These are phyloP conservation scores for Suhomyces coccinellae DNA, from an alignment of 1,139 yeast genomes.

Conservation along the genomic window DNA sequence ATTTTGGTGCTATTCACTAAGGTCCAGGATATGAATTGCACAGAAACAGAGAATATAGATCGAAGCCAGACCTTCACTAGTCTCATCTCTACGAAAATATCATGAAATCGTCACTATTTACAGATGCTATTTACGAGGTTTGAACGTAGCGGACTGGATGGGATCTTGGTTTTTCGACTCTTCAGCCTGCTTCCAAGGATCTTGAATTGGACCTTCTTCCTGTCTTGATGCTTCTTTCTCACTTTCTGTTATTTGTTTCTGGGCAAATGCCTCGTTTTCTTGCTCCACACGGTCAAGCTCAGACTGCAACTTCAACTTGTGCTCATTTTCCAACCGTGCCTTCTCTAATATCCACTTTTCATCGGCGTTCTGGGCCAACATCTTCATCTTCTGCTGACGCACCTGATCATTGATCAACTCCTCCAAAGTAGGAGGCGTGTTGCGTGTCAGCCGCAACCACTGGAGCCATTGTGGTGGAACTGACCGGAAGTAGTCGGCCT, in stretches of 20 bases:
- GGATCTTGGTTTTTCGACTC: constrained; percentile 32
- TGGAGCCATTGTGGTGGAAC: constrained; percentile 78
- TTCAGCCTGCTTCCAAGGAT: constrained; percentile 45
- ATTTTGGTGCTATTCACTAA: too few species aligned
- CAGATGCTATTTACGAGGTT: constrained; percentile 27
- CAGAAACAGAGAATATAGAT: too few species aligned
- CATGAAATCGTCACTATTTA: constrained; percentile 3
- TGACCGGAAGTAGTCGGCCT: constrained; percentile 50
- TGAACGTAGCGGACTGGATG: constrained; percentile 34
- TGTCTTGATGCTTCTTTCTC: not conserved
- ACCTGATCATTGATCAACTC: constrained; percentile 61
- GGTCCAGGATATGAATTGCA: too few species aligned
- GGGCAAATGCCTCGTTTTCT: constrained; percentile 20
- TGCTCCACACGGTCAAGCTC: constrained; percentile 37
- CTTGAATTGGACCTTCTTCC: constrained; percentile 6
- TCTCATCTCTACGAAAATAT: too few species aligned
- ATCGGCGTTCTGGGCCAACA: constrained; percentile 61
- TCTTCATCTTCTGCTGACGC: constrained; percentile 56
- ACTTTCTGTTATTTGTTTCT: constrained; percentile 1
- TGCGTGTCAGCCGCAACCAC: constrained; percentile 72
- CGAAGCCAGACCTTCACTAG: too few species aligned
- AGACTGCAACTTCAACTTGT: constrained; percentile 29
- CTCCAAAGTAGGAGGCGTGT: constrained; percentile 57
- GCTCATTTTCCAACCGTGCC: constrained; percentile 34
- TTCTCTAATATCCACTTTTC: constrained; percentile 54